These are phyloP conservation scores for Blastomyces silverae DNA, from an alignment of 2,329 filamentous ascomycete species.

Conservation along the genomic window DNA sequence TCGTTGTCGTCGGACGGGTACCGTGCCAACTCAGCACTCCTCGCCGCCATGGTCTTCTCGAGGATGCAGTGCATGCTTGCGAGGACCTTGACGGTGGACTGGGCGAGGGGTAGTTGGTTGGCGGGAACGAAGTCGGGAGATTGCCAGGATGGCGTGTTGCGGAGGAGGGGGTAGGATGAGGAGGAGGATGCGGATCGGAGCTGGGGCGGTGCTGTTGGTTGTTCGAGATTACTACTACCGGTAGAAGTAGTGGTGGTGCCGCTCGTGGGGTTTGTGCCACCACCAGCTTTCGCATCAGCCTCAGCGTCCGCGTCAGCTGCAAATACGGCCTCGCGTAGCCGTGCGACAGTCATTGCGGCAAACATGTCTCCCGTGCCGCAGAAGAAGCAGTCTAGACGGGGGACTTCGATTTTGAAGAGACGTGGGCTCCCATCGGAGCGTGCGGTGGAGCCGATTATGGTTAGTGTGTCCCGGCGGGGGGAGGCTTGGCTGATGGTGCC, in stretches of 20 bases:
- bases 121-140: conserved; percentile 64
- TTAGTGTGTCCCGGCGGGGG: conserved; percentile 44
- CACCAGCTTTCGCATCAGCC: not conserved
- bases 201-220: not conserved
- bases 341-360: conserved; percentile 78
- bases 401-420: conserved; percentile 83
- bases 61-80: conserved; percentile 89
- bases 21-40: conserved; percentile 55
- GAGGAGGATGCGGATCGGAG: conserved; percentile 21
- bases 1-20: conserved; percentile 24
- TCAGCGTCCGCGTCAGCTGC: conserved; percentile 31
- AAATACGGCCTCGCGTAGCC: conserved; percentile 74
- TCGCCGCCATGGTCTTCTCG: conserved; percentile 57
- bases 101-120: conserved; percentile 70
- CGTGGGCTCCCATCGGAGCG: conserved; percentile 58
- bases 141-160: conserved; percentile 60
- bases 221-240: conserved; percentile 11
- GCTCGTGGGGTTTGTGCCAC: not conserved
- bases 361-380: conserved; percentile 98
- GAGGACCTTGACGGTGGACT: conserved; percentile 76
- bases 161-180: conserved; percentile 41
- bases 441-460: conserved; percentile 71
- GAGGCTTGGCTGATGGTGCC: conserved; percentile 33
- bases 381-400: conserved; percentile 86
- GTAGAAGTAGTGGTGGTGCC: not conserved